Base-by-base conservation (phyloP, 2,329 filamentous ascomycete genomes). In the Thielaviopsis punctulata region DNA sequence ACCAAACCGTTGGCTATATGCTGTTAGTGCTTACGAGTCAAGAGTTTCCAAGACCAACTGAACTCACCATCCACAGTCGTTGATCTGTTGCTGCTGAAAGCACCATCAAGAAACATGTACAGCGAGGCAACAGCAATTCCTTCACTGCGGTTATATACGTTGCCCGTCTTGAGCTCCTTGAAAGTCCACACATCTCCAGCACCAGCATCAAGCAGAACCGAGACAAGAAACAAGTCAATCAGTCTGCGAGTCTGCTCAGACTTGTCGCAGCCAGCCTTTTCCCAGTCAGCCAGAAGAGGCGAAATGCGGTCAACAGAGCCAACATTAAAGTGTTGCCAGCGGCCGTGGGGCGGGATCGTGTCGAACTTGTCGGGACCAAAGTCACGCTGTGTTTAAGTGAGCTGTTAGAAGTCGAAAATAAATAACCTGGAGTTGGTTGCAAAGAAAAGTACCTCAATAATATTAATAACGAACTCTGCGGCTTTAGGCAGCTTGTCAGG, bases 291-390 rank as follows among this genome's bases (percentile, higher is more conserved):
- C 2, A 73, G 62, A 2, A 77, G 60, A 6, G 65, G 60, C 6
- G 65, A 62, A 7, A 78, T 62, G 30, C 77, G 73, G 39, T 70
- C 64, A 24, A 73, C 63, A 13, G 68, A 68, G 9, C 76, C 76
- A 39, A 78, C 70, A 13, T 79, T 72, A 57, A 80, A 80, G 62
- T 81, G 77, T 59, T 80, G 77, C 73, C 77, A 80, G 44, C 77
- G 69, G 8, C 70, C 76, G 56, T 77, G 74, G 9, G 73, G 71
- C 0, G 74, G 74, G 49, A 77, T 77, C 0, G 33, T 48, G 8
- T 63, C 59, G 56, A 63, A 72, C 18, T 61, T 65, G 55, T 72
- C 65, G 1, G 72, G 72, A 0, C 72, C 72, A 55, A 71, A 75
- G 56, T 75, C 72, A 18, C 72, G 68, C 72, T 75, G 30, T 13